Evolutionary conservation across 2,329 filamentous ascomycete genomes (phyloP).

Genomic region (Colletotrichum ledebouriae): DNA sequence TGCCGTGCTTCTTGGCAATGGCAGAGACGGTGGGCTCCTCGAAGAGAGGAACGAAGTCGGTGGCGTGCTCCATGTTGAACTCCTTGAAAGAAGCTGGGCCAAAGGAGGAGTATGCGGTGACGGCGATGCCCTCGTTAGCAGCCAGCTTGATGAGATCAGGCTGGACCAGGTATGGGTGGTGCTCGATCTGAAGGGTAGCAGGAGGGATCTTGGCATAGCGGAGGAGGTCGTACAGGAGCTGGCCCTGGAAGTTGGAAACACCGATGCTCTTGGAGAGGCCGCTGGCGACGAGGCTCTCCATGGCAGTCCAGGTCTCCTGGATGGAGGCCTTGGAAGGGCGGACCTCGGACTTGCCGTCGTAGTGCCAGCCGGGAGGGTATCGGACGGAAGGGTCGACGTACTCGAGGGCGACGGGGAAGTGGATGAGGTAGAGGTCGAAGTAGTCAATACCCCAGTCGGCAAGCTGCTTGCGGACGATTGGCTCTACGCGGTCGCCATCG

Average conservation of each 20-base stretch:
- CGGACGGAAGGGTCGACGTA: slow-evolving; percentile 84
- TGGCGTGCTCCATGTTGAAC: slow-evolving; percentile 78
- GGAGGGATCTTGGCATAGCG: slow-evolving; percentile 81
- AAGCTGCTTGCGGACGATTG: slow-evolving; percentile 81
- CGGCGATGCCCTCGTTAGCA: slow-evolving; percentile 76
- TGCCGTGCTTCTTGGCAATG: slow-evolving; percentile 77
- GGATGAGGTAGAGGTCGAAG: slow-evolving; percentile 90
- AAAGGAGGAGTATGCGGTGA: slow-evolving; percentile 89
- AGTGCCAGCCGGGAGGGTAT: slow-evolving; percentile 85
- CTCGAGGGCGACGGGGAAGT: slow-evolving; percentile 89
- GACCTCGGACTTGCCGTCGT: slow-evolving; percentile 73
- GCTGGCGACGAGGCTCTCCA: slow-evolving; percentile 80
- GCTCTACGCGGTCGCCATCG: slow-evolving; percentile 81
- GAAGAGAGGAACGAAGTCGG: slow-evolving; percentile 76
- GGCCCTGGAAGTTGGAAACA: slow-evolving; percentile 85
- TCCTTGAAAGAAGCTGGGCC: slow-evolving; percentile 84
- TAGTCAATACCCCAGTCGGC: slow-evolving; percentile 88
- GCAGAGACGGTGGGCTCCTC: slow-evolving; percentile 74
- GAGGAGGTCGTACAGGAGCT: slow-evolving; percentile 83
- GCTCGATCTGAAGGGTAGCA: slow-evolving; percentile 87
- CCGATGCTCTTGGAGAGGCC: slow-evolving; percentile 81
- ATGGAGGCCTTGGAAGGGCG: slow-evolving; percentile 77
- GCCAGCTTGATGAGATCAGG: slow-evolving; percentile 77
- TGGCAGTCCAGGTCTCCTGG: slow-evolving; percentile 85
- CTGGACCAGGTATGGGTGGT: slow-evolving; percentile 91